Base-by-base conservation (phyloP, 345 rosid species). In the Leavenworthia alabamica region DNA sequence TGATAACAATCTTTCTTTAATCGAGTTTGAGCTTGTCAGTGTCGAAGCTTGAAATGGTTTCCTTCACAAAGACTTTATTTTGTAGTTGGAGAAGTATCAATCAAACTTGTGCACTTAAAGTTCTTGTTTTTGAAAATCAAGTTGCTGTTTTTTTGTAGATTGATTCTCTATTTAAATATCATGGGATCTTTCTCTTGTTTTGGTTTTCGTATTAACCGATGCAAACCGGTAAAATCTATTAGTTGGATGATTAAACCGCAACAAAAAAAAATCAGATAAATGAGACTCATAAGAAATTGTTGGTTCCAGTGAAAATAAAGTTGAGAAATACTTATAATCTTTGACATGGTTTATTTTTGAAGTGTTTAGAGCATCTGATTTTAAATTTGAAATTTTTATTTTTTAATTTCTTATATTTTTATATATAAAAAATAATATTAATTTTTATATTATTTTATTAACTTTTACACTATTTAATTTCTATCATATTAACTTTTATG, bases 1-100 rank as follows among this genome's bases (percentile, higher is more conserved):
- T 64, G 95, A 87, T 48, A 87, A 84, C 79, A 87, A 84, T 74
- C 82, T 87, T 52, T 87, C 95, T 0, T 74, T 83, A 52, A 83
- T 88, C 12, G 91, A 88, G 69, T 85, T 77, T 60, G 95, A 88
- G 50, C 81, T 83, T 20, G 91, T 88, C 55, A 85, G 52, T 41
- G 85, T 88, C 32, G 86, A 70, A 70, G 33, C 74, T 39, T 70
- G 69, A 70, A 22, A 20, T 7, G 46, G 23, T 47, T 47, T 15
- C 53, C 22, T 19, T 41, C 36, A 19, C 5, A 40, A 26, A 24
- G 26, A 33, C 48, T 1, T 1, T 49, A 35, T 43, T 51, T 33
- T 32, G 14, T 59, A 58, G 52, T 50, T 29, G 60, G 7, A 16
- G 19, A 31, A 67, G 55, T 6, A 3, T 36, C 40, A 36, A 36